phyloP scores from a whole-genome alignment of 257 asterid species.

The Paraleonurus japonicus region DNA sequence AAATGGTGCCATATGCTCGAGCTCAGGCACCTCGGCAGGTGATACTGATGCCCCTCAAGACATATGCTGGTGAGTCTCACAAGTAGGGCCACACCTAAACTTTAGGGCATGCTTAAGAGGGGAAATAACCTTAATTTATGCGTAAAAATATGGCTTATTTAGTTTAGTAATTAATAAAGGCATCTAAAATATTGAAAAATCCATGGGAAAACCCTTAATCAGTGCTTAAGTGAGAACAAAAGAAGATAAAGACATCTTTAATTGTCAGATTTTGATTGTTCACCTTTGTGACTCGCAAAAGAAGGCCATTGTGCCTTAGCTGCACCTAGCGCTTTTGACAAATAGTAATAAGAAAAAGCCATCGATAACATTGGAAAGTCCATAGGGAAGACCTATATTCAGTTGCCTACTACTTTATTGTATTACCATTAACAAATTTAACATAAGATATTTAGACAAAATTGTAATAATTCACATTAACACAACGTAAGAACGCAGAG shows the following conservation, averaged over 20 bases:
- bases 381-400: not conserved
- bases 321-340: not conserved
- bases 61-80: not conserved
- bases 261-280: not conserved
- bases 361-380: not conserved
- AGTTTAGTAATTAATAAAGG: not conserved
- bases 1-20: not conserved
- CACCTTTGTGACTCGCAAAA: not conserved
- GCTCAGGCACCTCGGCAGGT: not conserved
- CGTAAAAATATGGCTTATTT: not conserved
- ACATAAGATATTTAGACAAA: not conserved
- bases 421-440: not conserved
- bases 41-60: not conserved
- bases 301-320: not conserved
- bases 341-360: not conserved
- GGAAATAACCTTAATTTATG: not conserved
- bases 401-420: not conserved
- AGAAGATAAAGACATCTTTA: not conserved
- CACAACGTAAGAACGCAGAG: not conserved
- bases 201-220: not conserved
- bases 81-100: not conserved
- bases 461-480: not conserved
- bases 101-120: no score
- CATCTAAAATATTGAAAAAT: not conserved
- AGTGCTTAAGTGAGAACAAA: not conserved